Evolutionary conservation across 2,329 filamentous ascomycete genomes (phyloP).

Genomic region (Pseudocercospora fuligena): DNA sequence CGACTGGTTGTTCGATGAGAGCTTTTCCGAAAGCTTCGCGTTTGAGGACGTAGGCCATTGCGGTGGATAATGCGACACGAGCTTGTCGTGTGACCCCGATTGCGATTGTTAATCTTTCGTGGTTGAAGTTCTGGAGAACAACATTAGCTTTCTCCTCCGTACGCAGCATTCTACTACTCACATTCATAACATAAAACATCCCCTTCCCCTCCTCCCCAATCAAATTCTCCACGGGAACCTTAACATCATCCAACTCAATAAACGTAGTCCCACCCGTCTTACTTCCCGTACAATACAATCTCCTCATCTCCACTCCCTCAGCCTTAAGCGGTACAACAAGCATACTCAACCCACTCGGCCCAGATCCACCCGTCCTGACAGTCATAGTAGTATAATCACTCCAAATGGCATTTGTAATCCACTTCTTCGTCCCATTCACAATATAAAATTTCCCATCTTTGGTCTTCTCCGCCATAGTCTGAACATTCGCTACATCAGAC

Average conservation of each 20-base stretch:
- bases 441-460: conserved; percentile 69
- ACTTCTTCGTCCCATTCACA: conserved; percentile 76
- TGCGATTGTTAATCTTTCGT: conserved; percentile 64
- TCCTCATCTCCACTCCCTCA: conserved; percentile 68
- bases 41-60: conserved; percentile 66
- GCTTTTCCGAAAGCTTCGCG: conserved; percentile 69
- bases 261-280: conserved; percentile 70
- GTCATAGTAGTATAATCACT: conserved; percentile 70
- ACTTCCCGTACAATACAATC: conserved; percentile 68
- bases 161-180: neutral
- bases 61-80: conserved; percentile 61
- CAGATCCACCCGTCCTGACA: conserved; percentile 53
- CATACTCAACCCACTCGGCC: conserved; percentile 49
- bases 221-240: conserved; percentile 70
- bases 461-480: conserved; percentile 67
- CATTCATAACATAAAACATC: conserved; percentile 63
- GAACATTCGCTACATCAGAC: conserved; percentile 73
- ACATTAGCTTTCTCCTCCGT: conserved; percentile 33
- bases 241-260: conserved; percentile 75
- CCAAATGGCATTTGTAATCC: conserved; percentile 77
- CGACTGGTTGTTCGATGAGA: conserved; percentile 73
- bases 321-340: conserved; percentile 44
- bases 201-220: conserved; percentile 72
- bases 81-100: conserved; percentile 66
- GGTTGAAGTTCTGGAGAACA: conserved; percentile 37